These are phyloP conservation scores for Crithidia expoeki DNA, from an alignment of 208 protist genomes.

Conservation along the genomic window DNA sequence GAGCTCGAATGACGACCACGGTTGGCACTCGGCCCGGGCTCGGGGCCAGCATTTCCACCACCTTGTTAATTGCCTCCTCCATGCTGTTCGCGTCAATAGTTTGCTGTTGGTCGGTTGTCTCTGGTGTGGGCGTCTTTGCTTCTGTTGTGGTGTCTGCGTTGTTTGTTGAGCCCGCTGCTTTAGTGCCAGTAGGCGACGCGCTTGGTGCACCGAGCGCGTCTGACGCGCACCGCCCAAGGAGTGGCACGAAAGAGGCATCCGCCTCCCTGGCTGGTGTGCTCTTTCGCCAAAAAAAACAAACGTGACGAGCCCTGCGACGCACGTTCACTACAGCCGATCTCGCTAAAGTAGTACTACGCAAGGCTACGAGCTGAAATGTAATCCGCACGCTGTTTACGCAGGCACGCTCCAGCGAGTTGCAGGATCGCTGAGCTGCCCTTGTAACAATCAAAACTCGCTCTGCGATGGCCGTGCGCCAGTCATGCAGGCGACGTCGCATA, in stretches of 20 bases:
- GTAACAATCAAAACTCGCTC: not conserved
- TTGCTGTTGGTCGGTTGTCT: not conserved
- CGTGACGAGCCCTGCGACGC: too few relatives aligned
- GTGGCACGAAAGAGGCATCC: not conserved
- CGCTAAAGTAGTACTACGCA: too few relatives aligned
- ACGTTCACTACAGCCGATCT: not conserved
- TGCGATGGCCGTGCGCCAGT: not conserved
- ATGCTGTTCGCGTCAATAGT: constrained; percentile 12
- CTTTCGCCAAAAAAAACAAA: too few relatives aligned
- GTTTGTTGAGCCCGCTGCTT: not conserved
- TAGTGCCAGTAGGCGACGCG: not conserved
- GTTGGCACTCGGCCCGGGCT: constrained; percentile 41
- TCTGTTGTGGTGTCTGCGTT: too few relatives aligned
- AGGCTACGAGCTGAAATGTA: not conserved
- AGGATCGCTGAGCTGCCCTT: not conserved
- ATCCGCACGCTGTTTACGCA: not conserved
- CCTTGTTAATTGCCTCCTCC: constrained; percentile 33
- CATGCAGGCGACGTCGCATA: constrained; percentile 8
- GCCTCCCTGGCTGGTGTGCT: not conserved
- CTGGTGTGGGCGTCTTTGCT: not conserved
- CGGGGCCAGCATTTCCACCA: constrained; percentile 31
- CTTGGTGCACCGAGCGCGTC: not conserved
- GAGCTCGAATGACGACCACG: constrained; percentile 36
- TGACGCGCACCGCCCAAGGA: not conserved
- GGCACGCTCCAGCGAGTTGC: not conserved